A percentile compares a stretch with the other conserved stretches of the same genome.
Conservation (phyloP, 768 basidiomycete genomes). For the Tulasnella sp. region DNA sequence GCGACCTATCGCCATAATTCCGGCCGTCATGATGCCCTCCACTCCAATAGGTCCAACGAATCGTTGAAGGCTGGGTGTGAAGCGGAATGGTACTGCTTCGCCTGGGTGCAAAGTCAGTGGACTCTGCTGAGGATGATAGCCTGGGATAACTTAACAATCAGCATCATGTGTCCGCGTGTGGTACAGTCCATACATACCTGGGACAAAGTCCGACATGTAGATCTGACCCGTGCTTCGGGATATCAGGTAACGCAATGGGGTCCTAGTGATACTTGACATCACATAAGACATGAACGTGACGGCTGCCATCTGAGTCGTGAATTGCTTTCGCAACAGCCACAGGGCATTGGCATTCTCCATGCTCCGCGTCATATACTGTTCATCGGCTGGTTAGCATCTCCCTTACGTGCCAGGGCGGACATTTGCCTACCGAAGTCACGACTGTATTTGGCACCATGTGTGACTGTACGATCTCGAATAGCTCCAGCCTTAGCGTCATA, state of each 20-base stretch:
- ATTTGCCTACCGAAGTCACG: slow-evolving; percentile 55
- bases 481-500: slow-evolving; percentile 63
- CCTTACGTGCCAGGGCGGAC: no score
- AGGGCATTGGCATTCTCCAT: slow-evolving; percentile 77
- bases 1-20: slow-evolving; percentile 83
- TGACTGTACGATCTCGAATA: slow-evolving; percentile 73
- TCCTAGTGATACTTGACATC: slow-evolving; percentile 70
- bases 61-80: slow-evolving; percentile 91
- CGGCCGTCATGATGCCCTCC: slow-evolving; percentile 78
- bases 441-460: slow-evolving; percentile 89
- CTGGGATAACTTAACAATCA: slow-evolving; percentile 16
- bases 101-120: slow-evolving; percentile 55
- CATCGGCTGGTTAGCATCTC: background rate
- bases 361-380: slow-evolving; percentile 79
- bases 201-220: slow-evolving; percentile 86
- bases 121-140: slow-evolving; percentile 30
- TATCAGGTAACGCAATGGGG: slow-evolving; percentile 75
- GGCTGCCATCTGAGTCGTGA: slow-evolving; percentile 78
- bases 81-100: slow-evolving; percentile 91
- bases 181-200: slow-evolving; percentile 38
- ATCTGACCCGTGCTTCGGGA: slow-evolving; percentile 84
- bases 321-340: slow-evolving; percentile 97
- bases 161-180: background rate
- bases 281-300: slow-evolving; percentile 88
- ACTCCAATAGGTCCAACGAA: slow-evolving; percentile 82